Evolutionary conservation across 768 basidiomycete species (phyloP), one percentile per base, ranked within the genome.

Genomic region (Termitomyces sp.): DNA sequence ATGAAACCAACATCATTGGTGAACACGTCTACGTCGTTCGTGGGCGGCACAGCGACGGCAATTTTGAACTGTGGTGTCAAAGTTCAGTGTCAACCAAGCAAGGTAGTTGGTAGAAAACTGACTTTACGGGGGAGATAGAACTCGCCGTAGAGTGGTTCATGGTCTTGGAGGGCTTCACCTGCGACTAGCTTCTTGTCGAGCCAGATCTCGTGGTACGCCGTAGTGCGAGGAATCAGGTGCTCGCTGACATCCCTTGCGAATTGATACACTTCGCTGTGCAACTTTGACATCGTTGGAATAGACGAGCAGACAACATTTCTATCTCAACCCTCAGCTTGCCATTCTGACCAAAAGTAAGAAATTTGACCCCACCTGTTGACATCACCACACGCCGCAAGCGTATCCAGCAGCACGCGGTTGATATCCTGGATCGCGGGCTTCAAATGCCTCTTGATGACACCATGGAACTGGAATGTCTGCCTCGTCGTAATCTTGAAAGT

Each of bases 391-490:
- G 97, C 97, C 50, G 96, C 97, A 59, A 99, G 84, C 3, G 97
- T 98, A 72, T 99, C 97, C 58, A 99, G 78, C 64, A 98, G 68
- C 24, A 81, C 86, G 52, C 86, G 80, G 75, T 99, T 99, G 71
- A 98, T 98, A 55, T 86, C 92, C 75, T 97, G 95, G 62, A 99
- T 98, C 18, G 94, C 91, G 32, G 91, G 87, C 75, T 98, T 98
- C 71, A 99, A 74, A 70, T 99, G 94, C 61, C 82, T 82, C 79
- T 99, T 99, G 77, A 99, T 93, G 65, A 99, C 92, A 56, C 97
- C 97, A 72, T 99, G 97, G 81, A 97, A 98, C 74, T 99, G 97
- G 88, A 98, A 99, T 10, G 97, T 99, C 71, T 94, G 86, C 61
- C 97, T 82, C 35, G 97, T 99, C 48, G 97, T 99, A 63, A 99